These are phyloP conservation scores for Verbena officinalis DNA, from an alignment of 257 asterid genomes.

Conservation along the genomic window DNA sequence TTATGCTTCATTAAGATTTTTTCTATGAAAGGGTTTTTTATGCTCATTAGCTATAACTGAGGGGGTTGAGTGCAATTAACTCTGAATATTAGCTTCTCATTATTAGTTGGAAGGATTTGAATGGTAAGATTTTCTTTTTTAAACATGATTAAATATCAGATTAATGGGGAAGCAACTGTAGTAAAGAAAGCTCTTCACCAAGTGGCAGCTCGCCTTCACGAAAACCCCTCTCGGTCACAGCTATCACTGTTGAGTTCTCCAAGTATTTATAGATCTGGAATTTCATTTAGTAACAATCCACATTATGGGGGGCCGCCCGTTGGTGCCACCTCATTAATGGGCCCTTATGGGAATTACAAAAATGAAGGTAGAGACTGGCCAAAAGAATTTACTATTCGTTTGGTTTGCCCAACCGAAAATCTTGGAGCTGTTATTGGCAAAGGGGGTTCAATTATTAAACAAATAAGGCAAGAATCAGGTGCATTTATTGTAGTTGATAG, in stretches of 20 bases:
- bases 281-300: slow-evolving; percentile 47
- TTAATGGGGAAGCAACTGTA: slow-evolving; percentile 63
- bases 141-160: slow-evolving; percentile 45
- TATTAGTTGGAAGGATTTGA: slow-evolving; percentile 10
- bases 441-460: slow-evolving; percentile 76
- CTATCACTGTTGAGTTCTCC: slow-evolving; percentile 62
- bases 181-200: slow-evolving; percentile 75
- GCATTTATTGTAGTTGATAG: slow-evolving; percentile 78
- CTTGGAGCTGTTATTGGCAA: slow-evolving; percentile 92
- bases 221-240: slow-evolving; percentile 86
- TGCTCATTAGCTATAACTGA: too few species aligned
- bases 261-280: slow-evolving; percentile 76
- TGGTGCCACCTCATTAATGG: slow-evolving; percentile 53
- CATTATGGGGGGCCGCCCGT: slow-evolving; percentile 50
- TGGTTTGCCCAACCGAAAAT: slow-evolving; percentile 78
- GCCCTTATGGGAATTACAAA: slow-evolving; percentile 63
- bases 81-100: slow-evolving; percentile 20
- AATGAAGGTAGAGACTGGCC: slow-evolving; percentile 50
- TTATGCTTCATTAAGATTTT: too few species aligned
- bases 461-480: slow-evolving; percentile 89
- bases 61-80: too few species aligned
- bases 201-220: slow-evolving; percentile 73
- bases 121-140: slow-evolving; percentile 16
- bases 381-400: slow-evolving; percentile 68
- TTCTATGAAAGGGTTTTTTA: too few species aligned